Percentiles rank a stretch among this genome's conserved stretches.
Conservation (phyloP, 768 basidiomycete species). For the Russula virescens region DNA sequence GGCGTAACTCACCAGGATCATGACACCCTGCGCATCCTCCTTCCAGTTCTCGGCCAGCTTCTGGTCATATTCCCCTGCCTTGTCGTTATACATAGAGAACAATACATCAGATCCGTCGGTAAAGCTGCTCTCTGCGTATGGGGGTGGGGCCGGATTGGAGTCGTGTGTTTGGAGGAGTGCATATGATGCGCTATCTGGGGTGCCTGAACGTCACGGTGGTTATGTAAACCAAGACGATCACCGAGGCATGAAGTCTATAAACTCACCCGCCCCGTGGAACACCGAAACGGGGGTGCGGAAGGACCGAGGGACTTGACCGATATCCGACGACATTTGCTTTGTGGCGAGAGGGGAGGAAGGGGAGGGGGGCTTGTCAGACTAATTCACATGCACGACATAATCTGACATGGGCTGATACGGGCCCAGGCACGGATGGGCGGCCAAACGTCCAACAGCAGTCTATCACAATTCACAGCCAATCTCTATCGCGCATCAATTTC, state of each 20-base stretch:
- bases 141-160: background rate
- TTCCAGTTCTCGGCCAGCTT: conserved; percentile 12
- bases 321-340: background rate
- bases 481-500: too few species aligned
- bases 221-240: background rate
- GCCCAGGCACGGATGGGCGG: too few species aligned
- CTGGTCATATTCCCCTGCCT: background rate
- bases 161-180: background rate
- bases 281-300: background rate
- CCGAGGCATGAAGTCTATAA: background rate
- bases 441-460: too few species aligned
- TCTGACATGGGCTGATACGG: too few species aligned
- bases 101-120: background rate
- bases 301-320: background rate
- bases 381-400: too few species aligned
- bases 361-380: too few species aligned
- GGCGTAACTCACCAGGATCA: background rate
- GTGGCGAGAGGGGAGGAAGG: background rate
- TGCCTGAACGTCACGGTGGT: background rate
- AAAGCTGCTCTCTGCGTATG: background rate
- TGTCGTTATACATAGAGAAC: conserved; percentile 12
- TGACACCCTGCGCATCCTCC: conserved; percentile 4
- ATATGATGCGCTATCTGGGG: background rate
- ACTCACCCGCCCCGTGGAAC: background rate
- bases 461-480: too few species aligned